Evolutionary conservation across 306 rosid species (phyloP).

Genomic region (Styphnolobium japonicum): DNA sequence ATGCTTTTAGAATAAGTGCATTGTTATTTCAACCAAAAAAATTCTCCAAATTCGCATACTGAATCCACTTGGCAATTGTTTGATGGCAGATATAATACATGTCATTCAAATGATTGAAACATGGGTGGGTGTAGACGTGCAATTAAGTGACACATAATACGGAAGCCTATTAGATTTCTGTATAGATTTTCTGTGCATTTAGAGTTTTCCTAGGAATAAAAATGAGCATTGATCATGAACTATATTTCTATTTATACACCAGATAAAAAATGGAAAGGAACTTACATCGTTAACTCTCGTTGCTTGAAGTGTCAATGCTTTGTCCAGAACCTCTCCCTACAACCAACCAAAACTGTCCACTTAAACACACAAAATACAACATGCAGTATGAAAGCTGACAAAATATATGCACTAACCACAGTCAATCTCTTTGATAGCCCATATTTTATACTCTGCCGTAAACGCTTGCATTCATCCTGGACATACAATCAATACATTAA

Average conservation of each 20-base stretch:
- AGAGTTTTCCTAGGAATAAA: background rate
- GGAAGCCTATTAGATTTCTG: background rate
- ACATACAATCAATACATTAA: slow-evolving; percentile 33
- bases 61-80: slow-evolving; percentile 3
- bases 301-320: slow-evolving; percentile 69
- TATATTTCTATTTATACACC: background rate
- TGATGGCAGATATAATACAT: background rate
- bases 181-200: background rate
- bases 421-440: slow-evolving; percentile 77
- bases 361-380: slow-evolving; percentile 1
- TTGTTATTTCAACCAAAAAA: background rate
- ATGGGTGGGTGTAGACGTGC: background rate
- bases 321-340: slow-evolving; percentile 80
- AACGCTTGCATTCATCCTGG: slow-evolving; percentile 88
- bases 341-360: slow-evolving; percentile 29
- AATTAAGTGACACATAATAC: background rate
- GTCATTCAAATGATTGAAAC: slow-evolving; percentile 11
- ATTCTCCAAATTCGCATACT: background rate
- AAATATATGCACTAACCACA: slow-evolving; percentile 64
- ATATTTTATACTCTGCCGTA: slow-evolving; percentile 70
- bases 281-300: slow-evolving; percentile 80
- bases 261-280: slow-evolving; percentile 15
- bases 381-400: slow-evolving; percentile 21
- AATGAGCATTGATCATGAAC: slow-evolving; percentile 11
- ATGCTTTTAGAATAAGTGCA: slow-evolving; percentile 6